Conservation (phyloP, 306 rosid genomes). For the Sindora glabra region DNA sequence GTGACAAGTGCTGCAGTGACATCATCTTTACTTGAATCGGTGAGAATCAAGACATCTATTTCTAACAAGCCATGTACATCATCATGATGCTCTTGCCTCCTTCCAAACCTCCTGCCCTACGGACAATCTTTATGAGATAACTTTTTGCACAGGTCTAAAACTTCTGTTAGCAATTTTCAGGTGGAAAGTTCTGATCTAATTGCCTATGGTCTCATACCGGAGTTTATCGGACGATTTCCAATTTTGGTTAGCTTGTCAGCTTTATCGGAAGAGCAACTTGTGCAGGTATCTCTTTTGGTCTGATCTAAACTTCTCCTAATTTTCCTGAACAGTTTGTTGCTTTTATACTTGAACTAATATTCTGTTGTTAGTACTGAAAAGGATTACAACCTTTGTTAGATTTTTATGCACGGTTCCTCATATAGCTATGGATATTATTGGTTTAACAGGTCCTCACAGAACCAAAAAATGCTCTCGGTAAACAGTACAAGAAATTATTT, state of each 20-base stretch:
- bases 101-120: neutral
- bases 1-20: constrained; percentile 60
- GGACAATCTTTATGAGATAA: too few species aligned
- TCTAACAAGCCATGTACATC: neutral
- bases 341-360: neutral
- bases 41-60: constrained; percentile 37
- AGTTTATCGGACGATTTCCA: constrained; percentile 94
- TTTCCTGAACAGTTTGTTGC: too few species aligned
- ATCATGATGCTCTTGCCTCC: constrained; percentile 6
- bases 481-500: constrained; percentile 88
- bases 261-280: constrained; percentile 89
- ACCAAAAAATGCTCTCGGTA: constrained; percentile 93
- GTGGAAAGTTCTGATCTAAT: constrained; percentile 96
- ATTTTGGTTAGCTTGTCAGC: constrained; percentile 85
- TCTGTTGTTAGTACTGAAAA: neutral
- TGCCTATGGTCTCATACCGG: constrained; percentile 94
- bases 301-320: too few species aligned
- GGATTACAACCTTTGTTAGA: neutral
- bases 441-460: constrained; percentile 71
- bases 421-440: constrained; percentile 4
- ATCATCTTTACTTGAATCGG: constrained; percentile 83
- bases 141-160: too few species aligned
- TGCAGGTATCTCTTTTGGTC: constrained; percentile 62
- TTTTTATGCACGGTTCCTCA: neutral
- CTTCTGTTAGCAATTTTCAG: constrained; percentile 40